Evolutionary conservation across 208 protist species (phyloP), one percentile per base, ranked within the genome.

Genomic region (Crithidia acanthocephali): DNA sequence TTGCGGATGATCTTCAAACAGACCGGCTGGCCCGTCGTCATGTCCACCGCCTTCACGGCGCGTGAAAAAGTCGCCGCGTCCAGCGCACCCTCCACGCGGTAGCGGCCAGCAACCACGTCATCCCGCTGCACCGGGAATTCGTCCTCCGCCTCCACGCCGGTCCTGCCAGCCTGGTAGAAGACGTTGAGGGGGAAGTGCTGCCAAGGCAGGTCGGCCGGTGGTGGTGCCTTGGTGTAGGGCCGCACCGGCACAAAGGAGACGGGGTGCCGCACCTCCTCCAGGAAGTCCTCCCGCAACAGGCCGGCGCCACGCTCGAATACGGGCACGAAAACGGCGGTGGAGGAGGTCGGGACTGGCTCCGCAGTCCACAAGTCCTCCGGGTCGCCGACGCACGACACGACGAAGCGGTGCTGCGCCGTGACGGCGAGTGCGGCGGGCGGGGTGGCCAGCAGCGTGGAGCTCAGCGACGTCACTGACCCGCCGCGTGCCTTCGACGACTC

Each of bases 1-100:
- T 98, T 97, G 61, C 95, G 94, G 58, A 98, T 97, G 30, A 98
- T 88, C 70, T 98, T 98, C n/a, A 98, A 75, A 68, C 95, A 98
- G 5, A 97, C 85, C 56, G 82, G 32, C 42, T 72, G 40, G 23
- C 83, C 73, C 30, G 78, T 68, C 55, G 74, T 60, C 62, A 88
- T 56, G 72, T 98, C 95, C 53, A 92, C 48, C 64, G 90, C 95
- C 55, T 90, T 83, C 53, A 96, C 83, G 2, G 92, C 91, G 23
- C 81, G 84, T 8, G 84, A 94, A 66, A 98, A 98, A 40, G 94
- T 86, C 30, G 94, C 96, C 18, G 88, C 85, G 62, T 95, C 94
- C 9, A 98, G 55, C 45, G 85, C 91, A 56, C 90, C 81, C 27
- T 95, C 59, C 13, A 98, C 84, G 60, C 91, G 86, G 65, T 98